Conservation (phyloP, 2,329 filamentous ascomycete species). For the Sphaerulina musiva region DNA sequence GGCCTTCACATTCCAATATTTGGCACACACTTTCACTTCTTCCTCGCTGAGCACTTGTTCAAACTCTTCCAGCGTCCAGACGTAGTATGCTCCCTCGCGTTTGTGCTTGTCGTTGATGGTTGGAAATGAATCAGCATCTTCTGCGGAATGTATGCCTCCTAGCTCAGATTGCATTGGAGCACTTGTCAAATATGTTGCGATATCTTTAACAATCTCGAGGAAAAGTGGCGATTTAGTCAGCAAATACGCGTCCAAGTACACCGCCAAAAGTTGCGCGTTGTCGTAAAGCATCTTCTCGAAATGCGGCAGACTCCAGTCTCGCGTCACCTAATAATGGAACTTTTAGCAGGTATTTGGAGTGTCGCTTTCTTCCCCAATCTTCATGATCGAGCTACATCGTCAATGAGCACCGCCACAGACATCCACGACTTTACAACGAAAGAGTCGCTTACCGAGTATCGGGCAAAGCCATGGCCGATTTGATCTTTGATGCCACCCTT, state of each 20-base stretch:
- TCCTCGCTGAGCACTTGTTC: constrained; percentile 64
- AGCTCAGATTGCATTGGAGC: constrained; percentile 58
- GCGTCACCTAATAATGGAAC: constrained; percentile 54
- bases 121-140: constrained; percentile 80
- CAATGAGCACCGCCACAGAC: neutral
- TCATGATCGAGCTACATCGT: neutral
- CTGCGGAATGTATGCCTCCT: constrained; percentile 79
- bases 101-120: constrained; percentile 70
- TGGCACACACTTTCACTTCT: constrained; percentile 66
- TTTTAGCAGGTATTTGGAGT: neutral
- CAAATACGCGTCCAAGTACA: constrained; percentile 83
- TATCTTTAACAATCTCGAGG: constrained; percentile 68
- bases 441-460: constrained; percentile 52
- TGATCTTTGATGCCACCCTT: constrained; percentile 67
- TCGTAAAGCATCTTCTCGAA: constrained; percentile 98
- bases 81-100: constrained; percentile 86
- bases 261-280: constrained; percentile 74
- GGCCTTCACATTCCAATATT: constrained; percentile 75
- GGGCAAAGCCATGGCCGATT: constrained; percentile 69
- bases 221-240: constrained; percentile 63
- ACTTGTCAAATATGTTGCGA: constrained; percentile 78
- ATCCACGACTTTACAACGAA: neutral
- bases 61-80: constrained; percentile 87
- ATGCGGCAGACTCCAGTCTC: constrained; percentile 88
- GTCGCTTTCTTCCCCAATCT: neutral